phyloP scores from a whole-genome alignment of 2,329 filamentous ascomycete species.

The Alternaria consortialis region DNA sequence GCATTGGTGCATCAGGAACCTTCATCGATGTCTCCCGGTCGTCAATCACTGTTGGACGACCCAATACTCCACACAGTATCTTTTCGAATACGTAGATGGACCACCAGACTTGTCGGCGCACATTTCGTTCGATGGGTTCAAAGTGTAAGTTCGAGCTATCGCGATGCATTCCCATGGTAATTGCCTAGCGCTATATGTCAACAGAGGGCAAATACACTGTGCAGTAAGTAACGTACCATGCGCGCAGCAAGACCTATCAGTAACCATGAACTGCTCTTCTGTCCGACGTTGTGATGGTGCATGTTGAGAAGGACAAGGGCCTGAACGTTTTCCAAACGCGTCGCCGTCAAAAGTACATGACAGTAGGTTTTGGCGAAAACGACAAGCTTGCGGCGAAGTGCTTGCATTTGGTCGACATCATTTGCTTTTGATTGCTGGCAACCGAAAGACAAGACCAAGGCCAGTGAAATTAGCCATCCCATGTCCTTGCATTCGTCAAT shows the following conservation, averaged over 20 bases:
- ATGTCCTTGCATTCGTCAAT: conserved; percentile 47
- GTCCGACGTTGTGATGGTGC: conserved; percentile 55
- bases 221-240: conserved; percentile 35
- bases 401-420: conserved; percentile 30
- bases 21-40: conserved; percentile 35
- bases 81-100: conserved; percentile 39
- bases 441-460: conserved; percentile 55
- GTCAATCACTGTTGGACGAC: conserved; percentile 38
- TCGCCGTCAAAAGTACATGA: conserved; percentile 50
- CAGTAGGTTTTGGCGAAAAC: conserved; percentile 46
- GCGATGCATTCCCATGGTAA: conserved; percentile 57
- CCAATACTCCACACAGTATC: conserved; percentile 36
- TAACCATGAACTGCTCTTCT: conserved; percentile 54
- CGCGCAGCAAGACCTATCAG: conserved; percentile 54
- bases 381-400: conserved; percentile 35
- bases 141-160: conserved; percentile 53
- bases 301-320: conserved; percentile 55
- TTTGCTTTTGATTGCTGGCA: conserved; percentile 51
- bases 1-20: conserved; percentile 28
- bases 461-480: conserved; percentile 55
- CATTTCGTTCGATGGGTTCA: conserved; percentile 43
- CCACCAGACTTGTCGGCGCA: conserved; percentile 39
- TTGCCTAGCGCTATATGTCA: conserved; percentile 37
- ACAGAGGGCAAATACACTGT: background rate
- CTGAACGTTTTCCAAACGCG: conserved; percentile 55